These are phyloP conservation scores for Hygrophorus pudorinus DNA, from an alignment of 768 basidiomycete species.

Conservation along the genomic window DNA sequence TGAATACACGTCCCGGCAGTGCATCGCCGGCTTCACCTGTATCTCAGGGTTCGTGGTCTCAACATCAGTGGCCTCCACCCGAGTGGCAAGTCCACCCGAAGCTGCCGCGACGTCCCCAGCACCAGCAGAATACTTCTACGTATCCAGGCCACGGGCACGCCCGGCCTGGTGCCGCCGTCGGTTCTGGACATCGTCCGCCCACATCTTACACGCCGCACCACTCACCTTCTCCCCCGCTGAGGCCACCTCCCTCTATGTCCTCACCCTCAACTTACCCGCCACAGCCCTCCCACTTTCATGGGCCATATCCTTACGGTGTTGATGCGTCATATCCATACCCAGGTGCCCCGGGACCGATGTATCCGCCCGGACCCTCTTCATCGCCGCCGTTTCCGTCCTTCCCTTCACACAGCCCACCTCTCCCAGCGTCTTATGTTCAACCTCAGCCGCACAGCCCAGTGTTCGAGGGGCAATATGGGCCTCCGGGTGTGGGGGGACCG, in stretches of 20 bases:
- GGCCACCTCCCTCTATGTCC: too few relatives aligned
- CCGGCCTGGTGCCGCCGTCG: not conserved
- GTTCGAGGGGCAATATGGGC: not conserved
- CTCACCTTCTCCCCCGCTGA: too few relatives aligned
- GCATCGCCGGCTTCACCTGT: slow-evolving; percentile 2
- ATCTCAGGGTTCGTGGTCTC: slow-evolving; percentile 16
- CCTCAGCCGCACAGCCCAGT: not conserved
- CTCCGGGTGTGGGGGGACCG: slow-evolving; percentile 1
- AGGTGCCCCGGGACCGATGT: not conserved
- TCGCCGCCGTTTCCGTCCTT: slow-evolving; percentile 1
- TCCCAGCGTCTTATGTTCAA: slow-evolving; percentile 2
- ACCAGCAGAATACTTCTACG: slow-evolving; percentile 1
- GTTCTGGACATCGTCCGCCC: too few relatives aligned
- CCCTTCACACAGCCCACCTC: not conserved
- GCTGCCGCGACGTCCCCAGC: slow-evolving; percentile 9
- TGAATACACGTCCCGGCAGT: slow-evolving; percentile 1
- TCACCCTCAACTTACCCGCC: too few relatives aligned
- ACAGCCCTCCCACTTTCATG: too few relatives aligned
- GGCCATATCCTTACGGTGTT: too few relatives aligned
- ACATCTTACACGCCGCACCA: too few relatives aligned
- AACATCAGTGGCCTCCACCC: slow-evolving; percentile 32
- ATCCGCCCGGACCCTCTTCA: slow-evolving; percentile 10
- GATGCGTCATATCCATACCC: not conserved
- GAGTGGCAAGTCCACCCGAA: slow-evolving; percentile 26
- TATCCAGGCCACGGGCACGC: slow-evolving; percentile 9